These are phyloP conservation scores for Schoenoplectus triqueter DNA, from an alignment of 202 grass and related monocot genomes.

Conservation along the genomic window DNA sequence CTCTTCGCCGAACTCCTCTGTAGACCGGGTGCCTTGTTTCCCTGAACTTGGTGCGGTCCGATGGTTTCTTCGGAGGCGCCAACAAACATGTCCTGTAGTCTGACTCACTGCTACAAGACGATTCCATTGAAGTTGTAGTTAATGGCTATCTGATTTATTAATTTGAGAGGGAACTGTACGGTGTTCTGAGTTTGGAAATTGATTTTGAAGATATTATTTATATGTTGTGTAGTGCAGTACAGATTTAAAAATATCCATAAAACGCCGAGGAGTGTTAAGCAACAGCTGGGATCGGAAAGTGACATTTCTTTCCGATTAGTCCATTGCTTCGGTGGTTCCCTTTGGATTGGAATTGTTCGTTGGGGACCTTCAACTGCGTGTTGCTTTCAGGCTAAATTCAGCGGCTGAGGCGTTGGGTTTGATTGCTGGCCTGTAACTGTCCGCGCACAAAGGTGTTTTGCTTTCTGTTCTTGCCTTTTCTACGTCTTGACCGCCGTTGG, in stretches of 20 bases:
- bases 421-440: not conserved
- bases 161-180: not conserved
- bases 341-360: not conserved
- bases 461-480: too few relatives aligned
- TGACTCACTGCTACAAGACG: not conserved
- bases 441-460: not conserved
- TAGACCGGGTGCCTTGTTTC: slow-evolving; percentile 86
- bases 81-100: slow-evolving; percentile 65
- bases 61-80: slow-evolving; percentile 72
- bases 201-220: not conserved
- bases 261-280: not conserved
- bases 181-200: not conserved
- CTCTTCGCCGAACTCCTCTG: slow-evolving; percentile 64
- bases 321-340: too few relatives aligned
- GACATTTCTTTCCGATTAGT: not conserved
- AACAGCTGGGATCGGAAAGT: not conserved
- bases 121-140: not conserved
- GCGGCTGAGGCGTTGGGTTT: not conserved
- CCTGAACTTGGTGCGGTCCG: slow-evolving; percentile 76
- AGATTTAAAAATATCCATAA: not conserved
- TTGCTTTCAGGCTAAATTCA: not conserved
- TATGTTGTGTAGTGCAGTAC: not conserved
- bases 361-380: not conserved
- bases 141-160: too few relatives aligned
- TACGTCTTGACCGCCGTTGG: too few relatives aligned